Evolutionary conservation across 2,329 filamentous ascomycete species (phyloP).

Genomic region (Tolypocladium album): DNA sequence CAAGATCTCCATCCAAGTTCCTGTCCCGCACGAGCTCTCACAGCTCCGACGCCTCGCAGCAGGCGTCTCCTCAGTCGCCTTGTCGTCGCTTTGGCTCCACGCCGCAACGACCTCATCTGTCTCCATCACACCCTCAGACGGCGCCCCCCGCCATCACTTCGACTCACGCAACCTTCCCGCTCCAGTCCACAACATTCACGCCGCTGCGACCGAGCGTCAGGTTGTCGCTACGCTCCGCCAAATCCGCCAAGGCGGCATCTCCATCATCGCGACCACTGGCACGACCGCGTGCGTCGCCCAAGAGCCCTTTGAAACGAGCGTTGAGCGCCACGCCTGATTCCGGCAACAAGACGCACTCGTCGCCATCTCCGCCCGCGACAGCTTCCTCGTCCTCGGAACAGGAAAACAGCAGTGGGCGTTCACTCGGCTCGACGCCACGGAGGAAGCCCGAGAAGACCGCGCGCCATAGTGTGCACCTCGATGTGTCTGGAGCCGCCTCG

Average conservation of each 20-base stretch:
- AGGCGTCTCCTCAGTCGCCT: slow-evolving; percentile 38
- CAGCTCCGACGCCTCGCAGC: slow-evolving; percentile 35
- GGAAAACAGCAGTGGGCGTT: slow-evolving; percentile 29
- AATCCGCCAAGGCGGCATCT: slow-evolving; percentile 44
- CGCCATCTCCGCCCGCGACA: slow-evolving; percentile 23
- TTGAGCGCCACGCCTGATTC: slow-evolving; percentile 60
- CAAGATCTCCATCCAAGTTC: slow-evolving; percentile 89
- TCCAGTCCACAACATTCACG: slow-evolving; percentile 44
- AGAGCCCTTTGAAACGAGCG: slow-evolving; percentile 71
- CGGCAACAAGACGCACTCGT: slow-evolving; percentile 51
- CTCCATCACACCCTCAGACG: slow-evolving; percentile 20
- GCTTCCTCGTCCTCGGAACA: slow-evolving; percentile 26
- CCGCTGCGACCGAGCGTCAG: slow-evolving; percentile 58
- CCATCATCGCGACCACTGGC: slow-evolving; percentile 41
- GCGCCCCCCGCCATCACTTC: slow-evolving; percentile 22
- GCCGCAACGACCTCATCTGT: slow-evolving; percentile 21
- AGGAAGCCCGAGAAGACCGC: slow-evolving; percentile 31
- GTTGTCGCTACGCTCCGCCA: slow-evolving; percentile 53
- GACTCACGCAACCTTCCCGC: slow-evolving; percentile 16
- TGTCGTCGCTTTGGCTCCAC: slow-evolving; percentile 31
- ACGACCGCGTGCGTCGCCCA: slow-evolving; percentile 60
- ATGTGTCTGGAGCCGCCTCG: slow-evolving; percentile 38
- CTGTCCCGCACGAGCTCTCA: slow-evolving; percentile 41
- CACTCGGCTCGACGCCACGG: slow-evolving; percentile 19
- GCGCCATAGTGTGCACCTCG: slow-evolving; percentile 46